These are phyloP conservation scores for Allium fistulosum DNA, from an alignment of 106 monocot genomes.

Conservation along the genomic window DNA sequence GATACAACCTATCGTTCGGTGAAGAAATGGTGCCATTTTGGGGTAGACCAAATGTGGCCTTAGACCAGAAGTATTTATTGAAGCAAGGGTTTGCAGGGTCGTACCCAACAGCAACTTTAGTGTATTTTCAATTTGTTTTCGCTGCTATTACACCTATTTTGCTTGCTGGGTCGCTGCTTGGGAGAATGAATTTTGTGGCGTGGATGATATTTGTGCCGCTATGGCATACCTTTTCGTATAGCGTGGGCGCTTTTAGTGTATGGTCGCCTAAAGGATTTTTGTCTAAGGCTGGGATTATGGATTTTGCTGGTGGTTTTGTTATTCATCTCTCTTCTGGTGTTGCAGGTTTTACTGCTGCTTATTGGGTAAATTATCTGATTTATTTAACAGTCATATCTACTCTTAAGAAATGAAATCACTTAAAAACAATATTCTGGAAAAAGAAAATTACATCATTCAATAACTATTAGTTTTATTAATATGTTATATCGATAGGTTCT, in stretches of 20 bases:
- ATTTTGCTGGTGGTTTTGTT: conserved; percentile 6
- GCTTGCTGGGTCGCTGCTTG: conserved; percentile 6
- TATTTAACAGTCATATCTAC: not conserved
- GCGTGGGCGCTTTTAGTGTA: not conserved
- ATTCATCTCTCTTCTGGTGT: conserved; percentile 10
- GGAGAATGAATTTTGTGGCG: conserved; percentile 6
- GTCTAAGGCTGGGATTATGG: conserved; percentile 7
- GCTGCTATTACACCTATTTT: conserved; percentile 10
- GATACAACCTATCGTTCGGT: conserved; percentile 58
- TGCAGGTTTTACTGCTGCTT: conserved; percentile 14
- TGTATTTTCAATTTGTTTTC: conserved; percentile 14
- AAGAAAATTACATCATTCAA: not conserved
- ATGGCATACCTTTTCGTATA: conserved; percentile 12
- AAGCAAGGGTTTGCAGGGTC: conserved; percentile 1
- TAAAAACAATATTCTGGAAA: not conserved
- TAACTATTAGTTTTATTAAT: not conserved
- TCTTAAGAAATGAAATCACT: not conserved
- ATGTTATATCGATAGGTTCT: not conserved
- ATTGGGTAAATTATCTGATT: conserved; percentile 9
- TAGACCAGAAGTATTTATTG: conserved; percentile 42
- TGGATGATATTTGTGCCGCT: conserved; percentile 16
- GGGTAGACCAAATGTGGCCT: conserved; percentile 40
- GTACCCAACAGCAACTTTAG: not conserved
- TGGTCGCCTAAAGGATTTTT: conserved; percentile 10
- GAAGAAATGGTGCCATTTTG: conserved; percentile 54